Evolutionary conservation across 1,139 yeast genomes (phyloP).

Genomic region (Zygoascus hellenicus): DNA sequence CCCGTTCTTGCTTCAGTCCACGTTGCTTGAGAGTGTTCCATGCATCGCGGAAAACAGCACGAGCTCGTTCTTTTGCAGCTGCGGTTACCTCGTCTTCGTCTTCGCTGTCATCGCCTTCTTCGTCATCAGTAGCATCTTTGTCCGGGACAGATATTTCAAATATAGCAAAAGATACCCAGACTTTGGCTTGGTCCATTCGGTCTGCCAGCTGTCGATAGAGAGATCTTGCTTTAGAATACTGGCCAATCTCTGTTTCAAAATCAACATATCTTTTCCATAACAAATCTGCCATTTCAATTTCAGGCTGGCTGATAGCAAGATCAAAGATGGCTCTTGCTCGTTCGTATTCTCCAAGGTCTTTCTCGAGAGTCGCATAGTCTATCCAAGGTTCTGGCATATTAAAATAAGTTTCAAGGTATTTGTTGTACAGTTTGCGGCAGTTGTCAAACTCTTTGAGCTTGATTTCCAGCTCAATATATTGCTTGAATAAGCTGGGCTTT

Average conservation of each 20-base stretch:
- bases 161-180: constrained; percentile 66
- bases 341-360: constrained; percentile 59
- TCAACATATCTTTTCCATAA: constrained; percentile 51
- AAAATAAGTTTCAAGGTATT: constrained; percentile 54
- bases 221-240: constrained; percentile 52
- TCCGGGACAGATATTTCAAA: constrained; percentile 64
- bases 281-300: constrained; percentile 35
- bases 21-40: constrained; percentile 40
- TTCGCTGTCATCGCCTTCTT: constrained; percentile 42
- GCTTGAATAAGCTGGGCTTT: constrained; percentile 52
- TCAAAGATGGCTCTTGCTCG: constrained; percentile 60
- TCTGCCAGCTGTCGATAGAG: constrained; percentile 44
- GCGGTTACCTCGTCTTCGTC: constrained; percentile 42
- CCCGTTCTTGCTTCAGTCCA: constrained; percentile 42
- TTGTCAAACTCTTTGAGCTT: constrained; percentile 47
- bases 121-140: constrained; percentile 33
- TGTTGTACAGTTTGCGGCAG: constrained; percentile 66
- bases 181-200: constrained; percentile 35
- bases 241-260: constrained; percentile 53
- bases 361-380: constrained; percentile 64
- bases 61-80: constrained; percentile 46
- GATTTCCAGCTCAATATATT: constrained; percentile 56
- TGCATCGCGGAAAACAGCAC: constrained; percentile 55
- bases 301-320: constrained; percentile 40
- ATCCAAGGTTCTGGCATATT: constrained; percentile 43